A percentile compares a stretch with the other conserved stretches of the same genome.
These are phyloP conservation scores for Neocallimastix lanati DNA, from an alignment of 192 early-diverging fungal genomes.

Conservation along the genomic window DNA sequence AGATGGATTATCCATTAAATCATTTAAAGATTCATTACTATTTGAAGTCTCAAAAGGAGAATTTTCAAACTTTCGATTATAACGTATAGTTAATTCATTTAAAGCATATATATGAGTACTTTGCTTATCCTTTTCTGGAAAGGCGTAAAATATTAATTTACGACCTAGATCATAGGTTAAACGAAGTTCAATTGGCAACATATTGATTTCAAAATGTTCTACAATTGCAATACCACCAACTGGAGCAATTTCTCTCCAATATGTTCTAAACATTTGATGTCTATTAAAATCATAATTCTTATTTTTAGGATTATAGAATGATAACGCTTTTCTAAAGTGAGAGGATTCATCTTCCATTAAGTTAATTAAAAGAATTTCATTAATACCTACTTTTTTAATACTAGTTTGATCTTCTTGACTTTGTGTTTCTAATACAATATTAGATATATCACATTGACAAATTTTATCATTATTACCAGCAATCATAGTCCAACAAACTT, in stretches of 20 bases:
- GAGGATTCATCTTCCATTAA: not conserved
- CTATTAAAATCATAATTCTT: constrained; percentile 18
- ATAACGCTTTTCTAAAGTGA: constrained; percentile 19
- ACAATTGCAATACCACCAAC: constrained; percentile 87
- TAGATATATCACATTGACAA: not conserved
- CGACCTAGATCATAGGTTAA: constrained; percentile 72
- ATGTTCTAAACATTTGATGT: constrained; percentile 76
- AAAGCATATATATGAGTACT: not conserved
- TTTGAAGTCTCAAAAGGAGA: not conserved
- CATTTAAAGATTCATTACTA: not conserved
- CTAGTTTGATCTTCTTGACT: not conserved
- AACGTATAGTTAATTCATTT: not conserved
- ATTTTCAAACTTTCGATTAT: not conserved
- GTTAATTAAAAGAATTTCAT: not conserved
- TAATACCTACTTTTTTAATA: not conserved
- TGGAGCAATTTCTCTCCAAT: constrained; percentile 59
- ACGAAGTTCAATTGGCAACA: constrained; percentile 58
- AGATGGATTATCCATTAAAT: constrained; percentile 3
- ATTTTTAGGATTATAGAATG: constrained; percentile 18
- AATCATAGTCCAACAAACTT: not conserved
- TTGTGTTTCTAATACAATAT: not conserved
- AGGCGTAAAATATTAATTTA: constrained; percentile 57
- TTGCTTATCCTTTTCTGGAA: constrained; percentile 32
- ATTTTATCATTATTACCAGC: not conserved
- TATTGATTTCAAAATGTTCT: constrained; percentile 74